A percentile compares a stretch with the other conserved stretches of the same genome.
These are phyloP conservation scores for Xerocomellus dryophilus DNA, from an alignment of 768 basidiomycete genomes.

Conservation along the genomic window DNA sequence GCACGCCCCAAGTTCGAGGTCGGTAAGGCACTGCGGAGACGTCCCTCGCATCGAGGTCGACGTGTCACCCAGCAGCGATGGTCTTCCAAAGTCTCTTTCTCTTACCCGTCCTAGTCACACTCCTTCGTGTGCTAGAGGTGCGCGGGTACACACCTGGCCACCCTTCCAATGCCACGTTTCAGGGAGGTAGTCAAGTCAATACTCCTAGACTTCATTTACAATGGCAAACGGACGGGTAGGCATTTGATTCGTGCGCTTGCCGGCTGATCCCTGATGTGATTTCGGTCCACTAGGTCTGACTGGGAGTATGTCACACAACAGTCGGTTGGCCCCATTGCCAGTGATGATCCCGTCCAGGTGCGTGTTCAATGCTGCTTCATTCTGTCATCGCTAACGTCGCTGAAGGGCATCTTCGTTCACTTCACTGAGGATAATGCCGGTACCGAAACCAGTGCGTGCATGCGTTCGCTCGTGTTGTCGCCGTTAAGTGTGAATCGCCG, in stretches of 20 bases:
- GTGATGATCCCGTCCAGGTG: constrained; percentile 54
- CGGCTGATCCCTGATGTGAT: constrained; percentile 9
- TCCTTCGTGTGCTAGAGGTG: constrained; percentile 10
- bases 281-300: constrained; percentile 40
- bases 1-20: constrained; percentile 10
- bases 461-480: constrained; percentile 26
- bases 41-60: constrained; percentile 16
- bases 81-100: constrained; percentile 1
- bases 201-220: constrained; percentile 48
- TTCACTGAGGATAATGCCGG: constrained; percentile 64
- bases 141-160: constrained; percentile 67
- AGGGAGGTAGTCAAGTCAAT: constrained; percentile 52
- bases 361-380: constrained; percentile 9
- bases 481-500: constrained; percentile 15
- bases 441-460: constrained; percentile 48
- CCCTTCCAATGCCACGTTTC: constrained; percentile 62
- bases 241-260: neutral
- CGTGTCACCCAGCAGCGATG: constrained; percentile 14
- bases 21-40: neutral
- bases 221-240: constrained; percentile 57
- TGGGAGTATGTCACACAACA: constrained; percentile 58
- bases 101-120: constrained; percentile 4
- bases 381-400: neutral
- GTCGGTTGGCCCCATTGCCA: constrained; percentile 47
- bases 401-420: constrained; percentile 77